These are phyloP conservation scores for Lithohypha guttulata DNA, from an alignment of 2,329 filamentous ascomycete species.

Conservation along the genomic window DNA sequence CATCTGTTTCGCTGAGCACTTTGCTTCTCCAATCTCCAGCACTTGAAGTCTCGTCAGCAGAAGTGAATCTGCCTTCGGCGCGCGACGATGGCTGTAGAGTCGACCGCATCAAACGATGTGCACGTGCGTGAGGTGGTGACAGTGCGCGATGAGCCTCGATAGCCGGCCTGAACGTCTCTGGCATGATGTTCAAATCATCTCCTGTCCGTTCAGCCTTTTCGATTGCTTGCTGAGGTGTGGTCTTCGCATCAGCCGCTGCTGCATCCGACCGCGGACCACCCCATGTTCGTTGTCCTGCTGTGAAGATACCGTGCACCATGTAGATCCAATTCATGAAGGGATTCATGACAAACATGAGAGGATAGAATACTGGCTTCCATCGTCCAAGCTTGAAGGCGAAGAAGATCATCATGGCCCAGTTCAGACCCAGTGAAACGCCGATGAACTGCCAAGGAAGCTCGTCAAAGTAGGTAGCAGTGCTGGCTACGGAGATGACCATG, in stretches of 20 bases:
- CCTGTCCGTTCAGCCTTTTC: conserved; percentile 67
- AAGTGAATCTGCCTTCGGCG: conserved; percentile 68
- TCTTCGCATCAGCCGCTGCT: conserved; percentile 62
- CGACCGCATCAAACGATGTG: conserved; percentile 27
- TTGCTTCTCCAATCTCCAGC: neutral
- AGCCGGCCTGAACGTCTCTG: conserved; percentile 63
- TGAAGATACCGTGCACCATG: conserved; percentile 95
- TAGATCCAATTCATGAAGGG: conserved; percentile 98
- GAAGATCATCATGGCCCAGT: conserved; percentile 93
- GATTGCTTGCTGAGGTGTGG: conserved; percentile 71
- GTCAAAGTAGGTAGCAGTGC: conserved; percentile 65
- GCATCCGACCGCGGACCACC: conserved; percentile 87
- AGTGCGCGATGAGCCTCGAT: too few relatives aligned
- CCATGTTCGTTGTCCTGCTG: conserved; percentile 89
- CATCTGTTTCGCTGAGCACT: conserved; percentile 10
- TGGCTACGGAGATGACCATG: conserved; percentile 75
- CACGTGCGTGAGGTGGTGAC: too few relatives aligned
- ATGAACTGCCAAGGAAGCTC: conserved; percentile 90
- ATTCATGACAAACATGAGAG: conserved; percentile 88
- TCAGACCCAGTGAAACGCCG: conserved; percentile 79
- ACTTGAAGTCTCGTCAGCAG: conserved; percentile 44
- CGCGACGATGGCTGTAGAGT: conserved; percentile 59
- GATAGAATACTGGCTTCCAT: conserved; percentile 92
- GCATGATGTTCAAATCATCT: conserved; percentile 81
- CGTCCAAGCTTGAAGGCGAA: conserved; percentile 78